Percentiles rank a stretch among this genome's conserved stretches.
phyloP scores from a whole-genome alignment of 331 rosid genomes.

The Telfairia occidentalis region DNA sequence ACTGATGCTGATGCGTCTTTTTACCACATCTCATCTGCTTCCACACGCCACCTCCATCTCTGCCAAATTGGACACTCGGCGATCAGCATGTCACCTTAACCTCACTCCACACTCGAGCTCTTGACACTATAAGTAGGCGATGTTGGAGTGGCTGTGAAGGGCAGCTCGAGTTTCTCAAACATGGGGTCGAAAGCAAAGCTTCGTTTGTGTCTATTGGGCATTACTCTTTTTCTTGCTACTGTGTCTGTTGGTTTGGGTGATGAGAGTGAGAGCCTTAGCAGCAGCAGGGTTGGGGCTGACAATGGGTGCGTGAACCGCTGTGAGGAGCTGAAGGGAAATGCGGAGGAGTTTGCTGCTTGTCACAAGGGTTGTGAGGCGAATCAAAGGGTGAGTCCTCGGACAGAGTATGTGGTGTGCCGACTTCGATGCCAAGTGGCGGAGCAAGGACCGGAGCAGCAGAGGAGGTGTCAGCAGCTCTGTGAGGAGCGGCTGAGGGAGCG shows the following conservation, averaged over 20 bases:
- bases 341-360: constrained; percentile 14
- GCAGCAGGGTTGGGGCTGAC: neutral
- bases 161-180: neutral
- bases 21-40: neutral
- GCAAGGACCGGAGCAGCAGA: neutral
- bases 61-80: constrained; percentile 14
- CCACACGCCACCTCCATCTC: constrained; percentile 4
- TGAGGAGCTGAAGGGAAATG: neutral
- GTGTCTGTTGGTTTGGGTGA: constrained; percentile 11
- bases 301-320: constrained; percentile 21
- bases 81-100: neutral
- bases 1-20: too few species aligned
- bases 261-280: constrained; percentile 5
- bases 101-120: neutral
- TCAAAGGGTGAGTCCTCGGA: neutral
- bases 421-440: neutral
- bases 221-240: constrained; percentile 1
- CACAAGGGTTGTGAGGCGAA: constrained; percentile 17
- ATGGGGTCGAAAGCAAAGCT: constrained; percentile 3
- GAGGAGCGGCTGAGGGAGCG: neutral
- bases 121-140: neutral
- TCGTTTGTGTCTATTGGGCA: neutral
- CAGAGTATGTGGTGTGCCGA: constrained; percentile 13
- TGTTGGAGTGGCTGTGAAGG: neutral
- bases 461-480: neutral